Evolutionary conservation across 441 rosid genomes (phyloP), one percentile per base, ranked within the genome.

Genomic region (Syzygium syzygioides): DNA sequence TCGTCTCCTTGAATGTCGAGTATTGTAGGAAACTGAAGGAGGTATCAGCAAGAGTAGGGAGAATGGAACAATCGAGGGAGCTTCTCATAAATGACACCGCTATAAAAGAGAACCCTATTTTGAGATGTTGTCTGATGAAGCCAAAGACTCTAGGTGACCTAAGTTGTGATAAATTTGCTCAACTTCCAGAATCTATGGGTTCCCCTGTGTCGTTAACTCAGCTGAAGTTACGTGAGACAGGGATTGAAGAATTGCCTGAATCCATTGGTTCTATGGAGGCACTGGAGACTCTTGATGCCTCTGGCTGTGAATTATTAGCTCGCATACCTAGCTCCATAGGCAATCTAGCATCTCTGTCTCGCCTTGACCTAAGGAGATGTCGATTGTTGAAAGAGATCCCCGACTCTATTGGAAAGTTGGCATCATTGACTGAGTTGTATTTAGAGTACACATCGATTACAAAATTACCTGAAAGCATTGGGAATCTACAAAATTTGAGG

Each of bases 401-500:
- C 4, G 0, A 60, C 66, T 60, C 66, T 4, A 57, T 57, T 25
- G n/a, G n/a, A 57, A 26, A 57, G n/a, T 57, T 57, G 0, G 0
- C 0, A 57, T 25, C 6, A 5, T 57, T 57, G n/a, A 0, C 1
- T 0, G 0, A 25, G 6, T 0, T 57, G 0, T 0, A 2, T 4
- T 57, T 57, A 25, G n/a, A n/a, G n/a, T n/a, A 1, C 1, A 10
- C 14, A 25, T 11, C 1, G 3, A 57, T 57, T 57, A 57, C 0
- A 57, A 11, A 57, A 57, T 57, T 57, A 57, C 62, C 14, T 1
- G 1, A 57, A 25, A 57, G 62, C 2, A 57, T 57, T 19, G 62
- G 62, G 13, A 4, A 57, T 25, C 11, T 57, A 6, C 6, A 57
- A 57, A 57, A 57, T 57, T 23, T 57, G 14, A 23, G 60, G 6